phyloP scores from a whole-genome alignment of 2,329 filamentous ascomycete species.

The Arthrinium phaeospermum region DNA sequence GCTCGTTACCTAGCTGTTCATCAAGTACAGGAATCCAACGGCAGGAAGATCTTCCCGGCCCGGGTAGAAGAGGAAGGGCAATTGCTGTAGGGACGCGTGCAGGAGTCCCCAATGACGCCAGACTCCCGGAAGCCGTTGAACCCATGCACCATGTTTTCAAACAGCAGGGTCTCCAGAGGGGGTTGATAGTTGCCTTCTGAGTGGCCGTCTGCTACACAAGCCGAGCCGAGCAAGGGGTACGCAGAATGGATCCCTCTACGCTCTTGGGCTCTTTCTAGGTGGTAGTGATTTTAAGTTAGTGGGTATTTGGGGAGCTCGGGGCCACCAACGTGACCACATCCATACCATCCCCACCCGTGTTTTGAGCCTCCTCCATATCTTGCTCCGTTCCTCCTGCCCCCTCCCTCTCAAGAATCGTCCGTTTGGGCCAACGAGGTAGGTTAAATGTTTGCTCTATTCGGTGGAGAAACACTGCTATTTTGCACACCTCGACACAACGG shows the following conservation, averaged over 20 bases:
- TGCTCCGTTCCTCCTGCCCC: neutral
- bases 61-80: neutral
- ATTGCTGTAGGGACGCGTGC: neutral
- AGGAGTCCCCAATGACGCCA: neutral
- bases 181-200: neutral
- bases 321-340: neutral
- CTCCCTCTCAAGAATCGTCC: neutral
- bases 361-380: neutral
- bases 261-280: neutral
- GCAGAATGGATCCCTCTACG: neutral
- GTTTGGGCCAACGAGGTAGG: neutral
- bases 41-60: neutral
- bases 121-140: neutral
- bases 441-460: conserved; percentile 6
- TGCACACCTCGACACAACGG: neutral
- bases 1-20: neutral
- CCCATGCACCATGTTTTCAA: conserved; percentile 13
- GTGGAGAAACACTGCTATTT: neutral
- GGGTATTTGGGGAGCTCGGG: neutral
- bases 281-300: conserved; percentile 12
- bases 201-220: neutral
- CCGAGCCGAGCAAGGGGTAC: neutral
- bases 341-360: neutral
- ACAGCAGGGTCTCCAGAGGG: conserved; percentile 1
- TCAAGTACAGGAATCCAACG: neutral